Conservation (phyloP, 805 yeast species). For the Saccharomycopsis sp. region DNA sequence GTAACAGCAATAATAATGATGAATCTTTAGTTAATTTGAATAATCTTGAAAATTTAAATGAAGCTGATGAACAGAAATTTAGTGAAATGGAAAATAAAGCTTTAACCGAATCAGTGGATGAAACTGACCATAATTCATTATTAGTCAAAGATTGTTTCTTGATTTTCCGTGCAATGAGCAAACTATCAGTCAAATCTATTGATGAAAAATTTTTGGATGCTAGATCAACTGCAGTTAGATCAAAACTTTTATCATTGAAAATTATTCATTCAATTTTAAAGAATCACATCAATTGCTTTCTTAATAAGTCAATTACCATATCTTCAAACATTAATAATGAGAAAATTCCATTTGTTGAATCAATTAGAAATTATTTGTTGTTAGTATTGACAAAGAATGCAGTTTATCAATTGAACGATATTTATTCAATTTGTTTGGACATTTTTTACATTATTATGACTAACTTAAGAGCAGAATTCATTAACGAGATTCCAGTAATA, state of each 20-base stretch:
- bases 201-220: constrained; percentile 73
- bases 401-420: constrained; percentile 84
- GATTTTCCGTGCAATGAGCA: constrained; percentile 91
- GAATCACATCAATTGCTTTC: constrained; percentile 77
- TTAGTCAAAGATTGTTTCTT: constrained; percentile 86
- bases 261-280: constrained; percentile 78
- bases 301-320: constrained; percentile 50
- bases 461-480: constrained; percentile 79
- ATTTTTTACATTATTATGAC: constrained; percentile 87
- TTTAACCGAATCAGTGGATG: constrained; percentile 23
- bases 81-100: constrained; percentile 24
- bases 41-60: constrained; percentile 27
- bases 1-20: constrained; percentile 7
- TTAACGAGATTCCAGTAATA: constrained; percentile 89
- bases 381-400: constrained; percentile 84
- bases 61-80: constrained; percentile 25
- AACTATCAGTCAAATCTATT: constrained; percentile 75
- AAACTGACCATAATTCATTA: constrained; percentile 54
- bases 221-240: constrained; percentile 88
- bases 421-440: constrained; percentile 85
- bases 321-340: constrained; percentile 44
- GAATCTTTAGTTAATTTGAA: constrained; percentile 25
- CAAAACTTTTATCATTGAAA: constrained; percentile 82
- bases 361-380: constrained; percentile 79
- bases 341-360: constrained; percentile 61